A percentile compares a stretch with the other conserved stretches of the same genome.
Conservation (phyloP, 768 basidiomycete species). For the Mycena alexandri region DNA sequence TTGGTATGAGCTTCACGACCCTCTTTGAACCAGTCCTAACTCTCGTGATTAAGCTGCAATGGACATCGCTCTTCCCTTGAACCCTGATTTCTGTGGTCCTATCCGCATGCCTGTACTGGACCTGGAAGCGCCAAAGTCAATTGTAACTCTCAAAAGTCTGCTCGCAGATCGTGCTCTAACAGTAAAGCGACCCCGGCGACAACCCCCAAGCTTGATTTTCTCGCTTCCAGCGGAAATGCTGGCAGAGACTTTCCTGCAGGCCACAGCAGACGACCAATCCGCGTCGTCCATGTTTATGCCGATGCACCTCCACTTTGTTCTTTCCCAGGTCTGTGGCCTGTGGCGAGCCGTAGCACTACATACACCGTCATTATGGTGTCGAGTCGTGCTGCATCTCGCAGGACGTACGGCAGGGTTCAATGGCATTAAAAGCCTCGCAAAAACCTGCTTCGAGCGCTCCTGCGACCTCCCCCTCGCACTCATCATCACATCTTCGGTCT, state of each 20-base stretch:
- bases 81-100: constrained; percentile 21
- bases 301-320: constrained; percentile 47
- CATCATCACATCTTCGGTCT: constrained; percentile 18
- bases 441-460: constrained; percentile 33
- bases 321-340: constrained; percentile 51
- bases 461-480: constrained; percentile 31
- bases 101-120: background rate
- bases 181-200: constrained; percentile 23
- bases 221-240: constrained; percentile 35
- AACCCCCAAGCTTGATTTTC: constrained; percentile 33
- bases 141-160: constrained; percentile 27
- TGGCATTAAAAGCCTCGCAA: constrained; percentile 17
- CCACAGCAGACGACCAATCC: constrained; percentile 23
- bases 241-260: constrained; percentile 31
- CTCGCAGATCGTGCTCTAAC: constrained; percentile 24
- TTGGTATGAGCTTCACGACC: too few relatives aligned
- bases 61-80: constrained; percentile 14
- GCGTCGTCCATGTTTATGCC: constrained; percentile 3
- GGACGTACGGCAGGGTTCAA: constrained; percentile 15
- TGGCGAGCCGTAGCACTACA: constrained; percentile 52
- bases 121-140: background rate
- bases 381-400: constrained; percentile 30
- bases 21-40: too few relatives aligned
- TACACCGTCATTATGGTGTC: constrained; percentile 48
- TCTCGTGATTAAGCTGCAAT: background rate